Percentiles rank a stretch among this genome's conserved stretches.
Evolutionary conservation across 2,329 filamentous ascomycete species (phyloP).

Genomic region (Aspergillus sp.): DNA sequence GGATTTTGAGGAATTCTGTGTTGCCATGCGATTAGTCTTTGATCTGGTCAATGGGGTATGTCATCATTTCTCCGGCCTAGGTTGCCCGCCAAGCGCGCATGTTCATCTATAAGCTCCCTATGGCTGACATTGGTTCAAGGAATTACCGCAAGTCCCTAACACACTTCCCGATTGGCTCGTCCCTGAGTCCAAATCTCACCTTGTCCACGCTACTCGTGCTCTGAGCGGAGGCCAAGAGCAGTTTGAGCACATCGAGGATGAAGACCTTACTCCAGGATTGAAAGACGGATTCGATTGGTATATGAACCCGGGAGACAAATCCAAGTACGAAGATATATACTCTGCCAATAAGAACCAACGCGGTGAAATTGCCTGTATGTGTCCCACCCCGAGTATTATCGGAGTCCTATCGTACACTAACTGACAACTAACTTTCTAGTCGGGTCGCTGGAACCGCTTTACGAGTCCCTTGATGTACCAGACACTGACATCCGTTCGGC

Average conservation of each 20-base stretch:
- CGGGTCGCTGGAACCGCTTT: conserved; percentile 75
- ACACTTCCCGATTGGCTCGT: conserved; percentile 93
- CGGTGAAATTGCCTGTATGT: conserved; percentile 76
- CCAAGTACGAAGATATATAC: conserved; percentile 97
- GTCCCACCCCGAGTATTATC: neutral
- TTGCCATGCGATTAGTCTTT: conserved; percentile 97
- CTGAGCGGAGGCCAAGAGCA: conserved; percentile 75
- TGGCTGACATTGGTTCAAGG: conserved; percentile 50
- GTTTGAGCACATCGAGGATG: conserved; percentile 79
- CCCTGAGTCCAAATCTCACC: conserved; percentile 88
- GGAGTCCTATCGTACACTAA: conserved; percentile 6
- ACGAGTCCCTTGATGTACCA: conserved; percentile 66
- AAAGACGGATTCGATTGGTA: conserved; percentile 99
- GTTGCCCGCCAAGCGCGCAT: neutral
- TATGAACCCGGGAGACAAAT: conserved; percentile 87
- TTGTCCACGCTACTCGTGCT: conserved; percentile 79
- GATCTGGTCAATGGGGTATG: conserved; percentile 91
- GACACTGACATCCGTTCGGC: conserved; percentile 82
- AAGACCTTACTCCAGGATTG: conserved; percentile 77
- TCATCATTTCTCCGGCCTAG: conserved; percentile 19
- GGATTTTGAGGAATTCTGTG: conserved; percentile 99
- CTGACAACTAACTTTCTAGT: conserved; percentile 52
- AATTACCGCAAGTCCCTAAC: conserved; percentile 84
- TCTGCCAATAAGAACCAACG: conserved; percentile 84
- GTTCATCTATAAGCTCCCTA: neutral